phyloP scores from a whole-genome alignment of 768 basidiomycete genomes.

The Piloderma croceum region DNA sequence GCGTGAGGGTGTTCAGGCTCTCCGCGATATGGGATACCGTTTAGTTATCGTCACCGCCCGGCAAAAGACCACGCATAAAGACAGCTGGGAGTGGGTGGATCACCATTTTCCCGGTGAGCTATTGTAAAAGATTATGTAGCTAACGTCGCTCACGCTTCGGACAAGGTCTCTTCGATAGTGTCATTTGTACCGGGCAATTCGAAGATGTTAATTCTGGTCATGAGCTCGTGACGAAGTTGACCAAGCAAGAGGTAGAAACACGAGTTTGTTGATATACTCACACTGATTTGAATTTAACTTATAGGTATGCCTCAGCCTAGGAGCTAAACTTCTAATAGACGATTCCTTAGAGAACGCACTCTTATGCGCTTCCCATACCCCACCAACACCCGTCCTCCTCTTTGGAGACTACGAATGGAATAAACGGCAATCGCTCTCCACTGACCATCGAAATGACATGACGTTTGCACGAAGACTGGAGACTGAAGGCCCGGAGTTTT shows the following conservation, averaged over 20 bases:
- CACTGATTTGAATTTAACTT: neutral
- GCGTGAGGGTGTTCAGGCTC: conserved; percentile 45
- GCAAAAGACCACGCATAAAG: conserved; percentile 44
- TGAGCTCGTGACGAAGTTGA: conserved; percentile 50
- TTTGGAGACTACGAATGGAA: conserved; percentile 81
- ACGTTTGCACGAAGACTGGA: conserved; percentile 27
- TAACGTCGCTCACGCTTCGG: neutral
- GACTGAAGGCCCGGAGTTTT: conserved; percentile 13
- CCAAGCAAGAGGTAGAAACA: conserved; percentile 58
- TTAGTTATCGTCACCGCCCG: conserved; percentile 78
- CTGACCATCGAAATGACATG: conserved; percentile 46
- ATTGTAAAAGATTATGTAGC: conserved; percentile 1
- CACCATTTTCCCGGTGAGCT: conserved; percentile 55
- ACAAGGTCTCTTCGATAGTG: conserved; percentile 46
- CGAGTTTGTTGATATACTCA: neutral
- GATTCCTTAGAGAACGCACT: conserved; percentile 78
- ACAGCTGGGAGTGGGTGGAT: conserved; percentile 64
- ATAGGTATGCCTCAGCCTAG: conserved; percentile 60
- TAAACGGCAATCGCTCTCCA: conserved; percentile 43
- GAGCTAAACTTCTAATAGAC: conserved; percentile 66
- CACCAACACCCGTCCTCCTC: conserved; percentile 57
- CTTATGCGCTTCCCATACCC: conserved; percentile 42
- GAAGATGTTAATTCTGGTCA: conserved; percentile 29
- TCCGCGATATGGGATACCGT: conserved; percentile 60
- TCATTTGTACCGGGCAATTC: conserved; percentile 75